phyloP scores from a whole-genome alignment of 164 flowering plant species.

The Hamamelis virginiana region DNA sequence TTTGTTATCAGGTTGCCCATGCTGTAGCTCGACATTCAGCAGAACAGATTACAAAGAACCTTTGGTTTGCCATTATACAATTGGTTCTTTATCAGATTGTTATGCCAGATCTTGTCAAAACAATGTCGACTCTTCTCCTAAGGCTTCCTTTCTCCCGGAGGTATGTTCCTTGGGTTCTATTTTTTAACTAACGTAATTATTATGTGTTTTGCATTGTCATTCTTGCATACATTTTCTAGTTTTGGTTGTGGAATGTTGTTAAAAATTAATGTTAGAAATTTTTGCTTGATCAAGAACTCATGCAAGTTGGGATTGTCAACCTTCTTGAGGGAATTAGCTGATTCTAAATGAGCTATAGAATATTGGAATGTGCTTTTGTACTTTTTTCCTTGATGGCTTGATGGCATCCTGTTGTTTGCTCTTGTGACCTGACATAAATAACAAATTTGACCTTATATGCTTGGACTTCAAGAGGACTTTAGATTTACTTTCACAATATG shows the following conservation, averaged over 20 bases:
- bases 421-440: too few species aligned
- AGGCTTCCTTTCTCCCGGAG: conserved; percentile 78
- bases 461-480: too few species aligned
- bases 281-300: too few species aligned
- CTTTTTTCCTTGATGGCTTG: too few species aligned
- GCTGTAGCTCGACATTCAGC: conserved; percentile 85
- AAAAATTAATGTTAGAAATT: too few species aligned
- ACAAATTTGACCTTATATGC: too few species aligned
- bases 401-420: too few species aligned
- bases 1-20: conserved; percentile 66
- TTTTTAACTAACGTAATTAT: neutral
- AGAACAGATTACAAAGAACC: conserved; percentile 71
- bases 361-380: too few species aligned
- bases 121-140: conserved; percentile 66
- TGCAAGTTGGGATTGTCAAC: too few species aligned
- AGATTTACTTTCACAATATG: too few species aligned
- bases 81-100: conserved; percentile 59
- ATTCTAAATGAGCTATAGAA: too few species aligned
- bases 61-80: conserved; percentile 72
- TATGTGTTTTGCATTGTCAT: neutral
- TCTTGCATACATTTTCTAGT: neutral
- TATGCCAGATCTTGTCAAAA: conserved; percentile 65
- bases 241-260: neutral
- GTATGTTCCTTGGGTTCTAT: conserved; percentile 30
- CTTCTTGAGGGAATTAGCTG: too few species aligned